These are phyloP conservation scores for Magnusiomyces fungicola DNA, from an alignment of 1,139 yeast species.

Conservation along the genomic window DNA sequence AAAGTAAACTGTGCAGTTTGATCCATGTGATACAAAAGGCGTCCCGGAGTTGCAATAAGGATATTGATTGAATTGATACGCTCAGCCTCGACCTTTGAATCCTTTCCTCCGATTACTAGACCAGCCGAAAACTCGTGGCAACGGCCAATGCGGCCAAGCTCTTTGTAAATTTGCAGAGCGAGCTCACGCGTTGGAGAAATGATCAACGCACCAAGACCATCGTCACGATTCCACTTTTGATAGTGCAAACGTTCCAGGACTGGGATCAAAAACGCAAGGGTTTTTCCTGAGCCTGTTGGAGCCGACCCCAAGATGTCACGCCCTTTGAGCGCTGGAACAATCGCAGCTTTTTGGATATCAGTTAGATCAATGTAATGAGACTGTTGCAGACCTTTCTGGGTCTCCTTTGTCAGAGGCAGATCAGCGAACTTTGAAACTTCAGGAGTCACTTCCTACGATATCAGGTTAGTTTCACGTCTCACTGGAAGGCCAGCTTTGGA, in stretches of 20 bases:
- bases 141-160: conserved; percentile 74
- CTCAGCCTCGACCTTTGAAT: conserved; percentile 78
- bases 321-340: conserved; percentile 71
- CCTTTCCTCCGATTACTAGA: conserved; percentile 94
- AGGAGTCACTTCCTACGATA: conserved; percentile 22
- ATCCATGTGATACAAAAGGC: conserved; percentile 90
- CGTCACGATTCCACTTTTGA: conserved; percentile 75
- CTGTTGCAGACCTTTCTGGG: conserved; percentile 66
- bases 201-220: conserved; percentile 88
- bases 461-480: no score
- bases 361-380: conserved; percentile 64
- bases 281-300: conserved; percentile 94
- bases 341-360: conserved; percentile 76
- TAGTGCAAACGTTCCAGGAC: conserved; percentile 64
- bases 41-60: conserved; percentile 92
- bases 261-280: conserved; percentile 86
- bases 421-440: conserved; percentile 37
- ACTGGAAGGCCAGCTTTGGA: no score
- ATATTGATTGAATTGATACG: conserved; percentile 79
- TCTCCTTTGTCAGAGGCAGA: conserved; percentile 63
- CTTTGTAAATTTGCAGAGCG: conserved; percentile 92
- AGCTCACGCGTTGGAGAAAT: conserved; percentile 92
- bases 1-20: conserved; percentile 84
- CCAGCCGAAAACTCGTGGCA: conserved; percentile 84
- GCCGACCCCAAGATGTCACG: conserved; percentile 89